Conservation (phyloP, 495 filamentous ascomycete genomes). For the Schizothecium vesticola region DNA sequence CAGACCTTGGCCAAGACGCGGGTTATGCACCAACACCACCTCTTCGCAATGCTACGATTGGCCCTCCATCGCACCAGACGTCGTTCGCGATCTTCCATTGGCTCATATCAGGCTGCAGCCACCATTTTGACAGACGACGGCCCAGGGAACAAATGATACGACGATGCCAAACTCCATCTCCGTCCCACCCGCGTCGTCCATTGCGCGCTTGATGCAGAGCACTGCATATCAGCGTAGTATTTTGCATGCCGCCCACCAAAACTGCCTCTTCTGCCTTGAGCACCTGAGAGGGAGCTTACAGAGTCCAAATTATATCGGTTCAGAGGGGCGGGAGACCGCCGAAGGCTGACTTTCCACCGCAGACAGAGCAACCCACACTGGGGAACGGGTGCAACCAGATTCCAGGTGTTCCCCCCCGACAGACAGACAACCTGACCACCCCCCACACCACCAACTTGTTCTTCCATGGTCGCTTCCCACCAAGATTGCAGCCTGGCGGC, state of each 20-base stretch:
- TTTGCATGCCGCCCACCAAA: not conserved
- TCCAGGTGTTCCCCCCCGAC: not conserved
- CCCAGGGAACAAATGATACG: constrained; percentile 3
- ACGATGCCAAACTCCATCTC: constrained; percentile 4
- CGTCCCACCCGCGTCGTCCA: not conserved
- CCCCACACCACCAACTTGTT: not conserved
- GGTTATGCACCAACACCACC: constrained; percentile 6
- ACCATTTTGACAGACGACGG: not conserved
- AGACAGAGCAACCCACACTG: not conserved
- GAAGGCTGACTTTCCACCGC: not conserved
- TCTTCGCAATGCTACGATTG: not conserved
- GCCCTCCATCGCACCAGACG: not conserved
- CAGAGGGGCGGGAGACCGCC: not conserved
- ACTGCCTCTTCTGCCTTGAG: not conserved
- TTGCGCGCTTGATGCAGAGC: not conserved
- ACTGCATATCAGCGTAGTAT: not conserved
- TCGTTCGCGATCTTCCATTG: constrained; percentile 2
- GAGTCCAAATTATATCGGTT: not conserved
- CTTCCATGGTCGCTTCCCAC: not conserved
- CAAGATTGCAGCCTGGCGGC: not conserved
- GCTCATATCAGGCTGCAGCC: constrained; percentile 9
- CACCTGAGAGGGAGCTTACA: not conserved
- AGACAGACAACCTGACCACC: not conserved
- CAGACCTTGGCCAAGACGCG: not conserved
- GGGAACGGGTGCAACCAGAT: not conserved